Base-by-base conservation (phyloP, 1,139 yeast genomes). In the Kazachstania sp. region DNA sequence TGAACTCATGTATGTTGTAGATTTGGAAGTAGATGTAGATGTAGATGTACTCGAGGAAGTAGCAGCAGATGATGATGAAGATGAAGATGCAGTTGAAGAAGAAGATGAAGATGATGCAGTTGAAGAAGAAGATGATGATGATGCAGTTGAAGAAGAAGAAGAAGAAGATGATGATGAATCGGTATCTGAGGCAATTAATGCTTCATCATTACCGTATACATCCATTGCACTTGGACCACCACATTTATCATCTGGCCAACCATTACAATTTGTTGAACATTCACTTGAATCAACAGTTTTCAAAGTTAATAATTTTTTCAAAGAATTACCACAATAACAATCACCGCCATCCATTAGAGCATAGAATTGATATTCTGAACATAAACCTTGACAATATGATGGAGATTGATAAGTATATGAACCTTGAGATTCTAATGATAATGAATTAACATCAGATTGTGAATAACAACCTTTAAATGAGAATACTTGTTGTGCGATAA, bases 261-360 rank as follows among this genome's bases (percentile, higher is more conserved):
- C 90, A 41, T 65, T 62, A 65, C 92, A 83, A 2, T 62, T 49
- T 3, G 61, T 57, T 45, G 71, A 57, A 67, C 92, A 83, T 44
- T 71, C 66, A 30, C 70, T 60, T 37, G 43, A 41, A 3, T 47
- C 28, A 2, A 36, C 28, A 2, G 41, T 16, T 2, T 42, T 15
- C 18, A 51, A 19, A 4, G 29, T 7, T 16, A 42, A 7, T 9
- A 45, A 32, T 12, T 32, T 29, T n/a, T 39, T 23, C 12, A 46
- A 8, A 2, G 68, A 53, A 52, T 72, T 65, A 31, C 86, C 87
- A 65, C 90, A 83, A 59, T 74, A 81, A 59, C 90, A 83, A 20
- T 70, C 61, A 29, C 71, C 63, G 2, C 87, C 86, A 48, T 70
- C 59, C 9, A 71, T 61, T 36, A 80, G 63, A 1, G 84, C 88